Evolutionary conservation across 2,329 filamentous ascomycete species (phyloP), one percentile per base, ranked within the genome.

Genomic region (Raffaelea albimanens): DNA sequence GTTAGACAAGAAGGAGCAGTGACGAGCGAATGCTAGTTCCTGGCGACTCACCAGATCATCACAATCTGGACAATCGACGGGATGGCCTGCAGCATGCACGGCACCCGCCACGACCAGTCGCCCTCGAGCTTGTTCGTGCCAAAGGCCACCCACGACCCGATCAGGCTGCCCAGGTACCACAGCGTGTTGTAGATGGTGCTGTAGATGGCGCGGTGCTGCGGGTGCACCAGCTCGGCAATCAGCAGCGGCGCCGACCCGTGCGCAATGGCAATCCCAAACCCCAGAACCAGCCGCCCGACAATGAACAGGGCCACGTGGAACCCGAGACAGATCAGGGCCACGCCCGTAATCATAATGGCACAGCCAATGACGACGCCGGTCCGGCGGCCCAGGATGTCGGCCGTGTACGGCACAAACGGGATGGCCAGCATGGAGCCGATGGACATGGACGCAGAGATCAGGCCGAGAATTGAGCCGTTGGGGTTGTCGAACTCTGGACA

Each of bases 301-400:
- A 85, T 87, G 18, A 91, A 71, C 58, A 81, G 23, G 52, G 52
- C 46, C 23, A 50, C 50, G 52, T 63, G 65, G 50, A 59, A 54
- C 46, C 63, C 59, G 44, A 64, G 61, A 13, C 61, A 60, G 44
- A 70, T 62, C 19, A 69, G 57, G 2, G 62, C 63, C 23, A 69
- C 65, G 45, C 65, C 66, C 22, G 65, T 50, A 13, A 29, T 29
- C 25, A 29, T 29, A 13, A 29, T 29, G 25, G 7, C 13, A 13
- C 25, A 29, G 50, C 93, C 93, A 64, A 87, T 93, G 72, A 98
- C 93, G 43, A 98, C 83, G 64, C 93, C 93, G 87, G 95, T 90
- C 88, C 86, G 96, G 66, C 90, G 91, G 61, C 97, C 90, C 53
- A 90, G 89, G 58, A 98, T 96, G 55, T 93, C 93, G 22, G 86